Conservation (phyloP, 495 filamentous ascomycete species). For the Filosporella fistucella region DNA sequence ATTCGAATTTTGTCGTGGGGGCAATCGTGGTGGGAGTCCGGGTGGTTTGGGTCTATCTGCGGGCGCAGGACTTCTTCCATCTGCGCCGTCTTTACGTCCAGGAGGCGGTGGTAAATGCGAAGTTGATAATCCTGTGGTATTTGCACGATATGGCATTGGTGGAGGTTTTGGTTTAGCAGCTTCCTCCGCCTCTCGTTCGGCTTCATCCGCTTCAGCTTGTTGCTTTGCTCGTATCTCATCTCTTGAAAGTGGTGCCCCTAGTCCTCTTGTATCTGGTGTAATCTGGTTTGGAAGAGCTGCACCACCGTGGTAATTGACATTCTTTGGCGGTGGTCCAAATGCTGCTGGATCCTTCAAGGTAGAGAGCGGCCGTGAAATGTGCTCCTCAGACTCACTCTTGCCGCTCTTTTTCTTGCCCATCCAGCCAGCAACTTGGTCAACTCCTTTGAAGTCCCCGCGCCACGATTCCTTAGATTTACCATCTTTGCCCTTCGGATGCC, state of each 20-base stretch:
- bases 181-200: slow-evolving; percentile 33
- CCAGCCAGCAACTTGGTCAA: slow-evolving; percentile 55
- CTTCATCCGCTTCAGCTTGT: slow-evolving; percentile 34
- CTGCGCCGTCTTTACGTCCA: slow-evolving; percentile 44
- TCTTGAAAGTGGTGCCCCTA: slow-evolving; percentile 42
- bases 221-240: slow-evolving; percentile 38
- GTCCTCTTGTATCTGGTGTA: slow-evolving; percentile 41
- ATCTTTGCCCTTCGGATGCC: slow-evolving; percentile 54
- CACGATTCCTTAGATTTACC: slow-evolving; percentile 50
- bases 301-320: slow-evolving; percentile 49
- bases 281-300: slow-evolving; percentile 41
- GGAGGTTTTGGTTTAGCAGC: slow-evolving; percentile 42
- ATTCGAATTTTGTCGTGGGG: slow-evolving; percentile 59
- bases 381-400: slow-evolving; percentile 19
- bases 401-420: slow-evolving; percentile 49
- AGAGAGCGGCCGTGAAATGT: slow-evolving; percentile 58
- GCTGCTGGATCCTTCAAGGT: slow-evolving; percentile 75
- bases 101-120: slow-evolving; percentile 70
- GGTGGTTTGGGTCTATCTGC: slow-evolving; percentile 37
- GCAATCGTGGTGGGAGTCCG: slow-evolving; percentile 67
- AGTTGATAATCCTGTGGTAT: slow-evolving; percentile 69
- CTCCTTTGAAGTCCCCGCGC: slow-evolving; percentile 55
- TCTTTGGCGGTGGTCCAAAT: slow-evolving; percentile 84
- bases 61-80: slow-evolving; percentile 23
- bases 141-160: slow-evolving; percentile 61